These are phyloP conservation scores for Gypsophila paniculata DNA, from an alignment of 179 eudicot genomes.

Conservation along the genomic window DNA sequence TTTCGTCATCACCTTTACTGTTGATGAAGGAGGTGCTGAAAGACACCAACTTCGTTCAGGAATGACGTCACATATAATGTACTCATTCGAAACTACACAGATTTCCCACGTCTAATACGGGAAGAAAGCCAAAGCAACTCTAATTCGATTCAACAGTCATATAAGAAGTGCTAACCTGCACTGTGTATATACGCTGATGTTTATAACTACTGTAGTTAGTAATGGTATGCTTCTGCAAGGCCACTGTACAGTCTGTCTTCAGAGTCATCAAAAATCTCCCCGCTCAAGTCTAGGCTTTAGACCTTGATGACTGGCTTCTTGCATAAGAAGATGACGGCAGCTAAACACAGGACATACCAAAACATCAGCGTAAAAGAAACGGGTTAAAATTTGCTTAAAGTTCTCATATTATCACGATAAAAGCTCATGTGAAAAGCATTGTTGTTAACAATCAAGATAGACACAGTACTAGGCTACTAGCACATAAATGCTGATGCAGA, in stretches of 20 bases:
- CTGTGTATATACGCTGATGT: background rate
- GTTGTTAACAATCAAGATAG: background rate
- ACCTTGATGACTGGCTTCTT: conserved; percentile 56
- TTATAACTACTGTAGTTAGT: background rate
- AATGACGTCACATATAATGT: too few species aligned
- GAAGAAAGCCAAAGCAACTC: background rate
- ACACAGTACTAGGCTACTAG: too few species aligned
- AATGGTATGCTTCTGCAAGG: background rate
- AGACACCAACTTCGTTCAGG: too few species aligned
- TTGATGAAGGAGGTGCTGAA: too few species aligned
- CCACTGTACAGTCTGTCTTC: conserved; percentile 3
- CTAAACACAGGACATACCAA: conserved; percentile 36
- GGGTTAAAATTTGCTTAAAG: background rate
- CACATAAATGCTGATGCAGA: too few species aligned
- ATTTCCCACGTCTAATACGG: background rate
- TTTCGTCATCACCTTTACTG: too few species aligned
- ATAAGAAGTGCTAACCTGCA: background rate
- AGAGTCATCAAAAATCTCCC: conserved; percentile 12
- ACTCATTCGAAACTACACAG: too few species aligned
- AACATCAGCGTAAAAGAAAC: background rate
- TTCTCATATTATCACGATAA: background rate
- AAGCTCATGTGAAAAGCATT: too few species aligned
- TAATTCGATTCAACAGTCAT: background rate
- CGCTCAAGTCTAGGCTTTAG: conserved; percentile 31
- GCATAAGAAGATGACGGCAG: conserved; percentile 72